Evolutionary conservation across 2,329 filamentous ascomycete genomes (phyloP).

Genomic region (Alternaria alternata): DNA sequence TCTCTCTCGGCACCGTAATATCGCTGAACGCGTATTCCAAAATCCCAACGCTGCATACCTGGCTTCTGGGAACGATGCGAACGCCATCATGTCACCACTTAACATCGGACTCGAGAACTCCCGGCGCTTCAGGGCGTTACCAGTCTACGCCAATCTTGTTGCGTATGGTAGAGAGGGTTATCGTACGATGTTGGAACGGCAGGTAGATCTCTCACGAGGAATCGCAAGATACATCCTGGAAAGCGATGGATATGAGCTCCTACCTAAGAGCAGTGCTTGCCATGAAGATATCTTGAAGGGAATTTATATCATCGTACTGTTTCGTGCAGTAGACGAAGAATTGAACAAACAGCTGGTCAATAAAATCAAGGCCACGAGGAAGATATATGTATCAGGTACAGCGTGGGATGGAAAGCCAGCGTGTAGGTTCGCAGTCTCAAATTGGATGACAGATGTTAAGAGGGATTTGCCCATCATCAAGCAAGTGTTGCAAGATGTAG

Average conservation of each 20-base stretch:
- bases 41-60: constrained; percentile 91
- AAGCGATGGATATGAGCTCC: constrained; percentile 70
- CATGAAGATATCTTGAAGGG: constrained; percentile 56
- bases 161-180: constrained; percentile 78
- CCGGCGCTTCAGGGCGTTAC: constrained; percentile 87
- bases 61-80: constrained; percentile 49
- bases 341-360: constrained; percentile 73
- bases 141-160: constrained; percentile 81
- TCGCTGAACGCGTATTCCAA: constrained; percentile 14
- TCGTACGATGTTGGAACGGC: constrained; percentile 71
- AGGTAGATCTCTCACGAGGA: constrained; percentile 74
- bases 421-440: constrained; percentile 84
- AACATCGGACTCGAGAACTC: constrained; percentile 93
- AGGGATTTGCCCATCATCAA: constrained; percentile 72
- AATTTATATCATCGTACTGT: constrained; percentile 77
- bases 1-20: constrained; percentile 66
- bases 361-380: constrained; percentile 75
- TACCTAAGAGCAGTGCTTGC: constrained; percentile 60
- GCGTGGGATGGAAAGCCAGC: constrained; percentile 77
- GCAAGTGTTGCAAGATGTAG: constrained; percentile 64
- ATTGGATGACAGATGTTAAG: constrained; percentile 78
- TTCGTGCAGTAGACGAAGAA: constrained; percentile 71
- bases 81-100: constrained; percentile 75
- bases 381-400: constrained; percentile 85
- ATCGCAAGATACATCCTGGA: constrained; percentile 71